Conservation (phyloP, 805 yeast species). For the Candida coquimbonensis region DNA sequence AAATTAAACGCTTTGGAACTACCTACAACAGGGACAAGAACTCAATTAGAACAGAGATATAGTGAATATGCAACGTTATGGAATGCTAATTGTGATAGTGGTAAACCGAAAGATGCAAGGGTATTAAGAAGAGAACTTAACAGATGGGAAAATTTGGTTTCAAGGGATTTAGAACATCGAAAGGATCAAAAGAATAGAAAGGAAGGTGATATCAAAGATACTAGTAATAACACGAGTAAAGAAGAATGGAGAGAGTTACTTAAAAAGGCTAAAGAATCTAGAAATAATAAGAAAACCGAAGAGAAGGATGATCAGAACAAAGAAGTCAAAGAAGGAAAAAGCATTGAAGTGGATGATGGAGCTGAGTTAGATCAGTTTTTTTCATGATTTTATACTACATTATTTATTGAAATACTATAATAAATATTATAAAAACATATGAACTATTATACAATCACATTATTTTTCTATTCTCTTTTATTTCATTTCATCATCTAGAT, state of each 20-base stretch:
- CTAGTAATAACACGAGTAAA: slow-evolving; percentile 9
- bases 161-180: slow-evolving; percentile 2
- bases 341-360: background rate
- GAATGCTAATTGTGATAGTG: slow-evolving; percentile 77
- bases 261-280: slow-evolving; percentile 8
- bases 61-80: slow-evolving; percentile 69
- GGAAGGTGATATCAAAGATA: slow-evolving; percentile 6
- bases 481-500: background rate
- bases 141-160: slow-evolving; percentile 53
- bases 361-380: background rate
- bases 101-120: slow-evolving; percentile 51
- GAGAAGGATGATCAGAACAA: background rate
- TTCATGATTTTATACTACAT: background rate
- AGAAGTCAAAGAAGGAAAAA: background rate
- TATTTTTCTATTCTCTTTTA: background rate
- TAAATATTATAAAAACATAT: too few species aligned
- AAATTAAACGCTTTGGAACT: slow-evolving; percentile 49
- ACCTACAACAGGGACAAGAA: slow-evolving; percentile 55
- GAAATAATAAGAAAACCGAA: slow-evolving; percentile 4
- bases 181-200: background rate
- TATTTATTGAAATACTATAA: too few species aligned
- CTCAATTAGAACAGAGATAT: slow-evolving; percentile 60
- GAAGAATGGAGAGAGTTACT: slow-evolving; percentile 19
- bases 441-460: too few species aligned
- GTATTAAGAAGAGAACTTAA: slow-evolving; percentile 48